Evolutionary conservation across 1,284 basidiomycete species (phyloP), one percentile per base, ranked within the genome.

Genomic region (Cutaneotrichosporon mucoides): DNA sequence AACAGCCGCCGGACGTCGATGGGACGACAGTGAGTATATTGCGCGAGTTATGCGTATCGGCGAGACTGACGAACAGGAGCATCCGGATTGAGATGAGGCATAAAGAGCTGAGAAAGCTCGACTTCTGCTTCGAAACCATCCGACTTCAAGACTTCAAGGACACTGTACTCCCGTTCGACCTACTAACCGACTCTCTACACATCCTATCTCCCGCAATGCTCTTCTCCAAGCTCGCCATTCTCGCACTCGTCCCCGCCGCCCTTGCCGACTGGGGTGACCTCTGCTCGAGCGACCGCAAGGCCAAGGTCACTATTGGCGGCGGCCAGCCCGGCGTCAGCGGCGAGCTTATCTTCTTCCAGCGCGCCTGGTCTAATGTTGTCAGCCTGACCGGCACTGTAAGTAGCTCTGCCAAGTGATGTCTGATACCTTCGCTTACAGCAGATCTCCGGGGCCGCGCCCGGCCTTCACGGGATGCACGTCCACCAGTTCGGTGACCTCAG

Each of bases 381-480:
- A 33, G 16, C 24, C 44, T 45, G 4, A 45, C 44, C 16, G 44
- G 44, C 9, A 45, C 44, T 8, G 44, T 45, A 13, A 33, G 44
- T 9, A 8, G 9, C 11, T 13, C 6, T 43, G 6, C n/a, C 24
- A 44, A 24, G 24, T 24, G 24, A 24, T 24, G 24, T 24, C 24
- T 24, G 24, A 24, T 24, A 24, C 24, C 43, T 16, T 9, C 9
- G 41, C 51, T 58, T 5, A 56, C 52, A 13, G n/a, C 50, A 62
- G 61, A 56, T 62, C 35, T 3, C 15, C 12, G 55, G 55, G n/a
- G 54, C 54, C 7, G 5, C 47, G 10, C 57, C 61, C 16, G 47
- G 41, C 7, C 34, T 46, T 43, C 61, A 62, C 55, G 61, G 61
- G 47, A 59, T 62, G 51, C 57, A 62, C 38, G 35, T 62, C 11